Percentiles rank a stretch among this genome's conserved stretches.
Evolutionary conservation across 2,329 filamentous ascomycete genomes (phyloP).

Genomic region (Furcasterigmium sp.): DNA sequence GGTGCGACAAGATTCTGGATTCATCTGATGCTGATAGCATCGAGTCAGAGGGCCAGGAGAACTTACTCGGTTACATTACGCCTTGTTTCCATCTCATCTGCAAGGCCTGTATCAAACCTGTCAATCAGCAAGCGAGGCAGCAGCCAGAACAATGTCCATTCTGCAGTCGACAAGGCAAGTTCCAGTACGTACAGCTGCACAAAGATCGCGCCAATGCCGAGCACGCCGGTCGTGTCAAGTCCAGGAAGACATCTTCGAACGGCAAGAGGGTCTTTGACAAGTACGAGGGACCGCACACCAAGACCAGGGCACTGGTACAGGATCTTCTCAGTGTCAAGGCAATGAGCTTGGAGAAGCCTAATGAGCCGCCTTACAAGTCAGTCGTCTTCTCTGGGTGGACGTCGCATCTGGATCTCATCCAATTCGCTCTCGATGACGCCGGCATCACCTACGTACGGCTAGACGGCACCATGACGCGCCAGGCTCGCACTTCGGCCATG

Average conservation of each 20-base stretch:
- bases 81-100: slow-evolving; percentile 87
- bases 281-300: slow-evolving; percentile 86
- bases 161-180: slow-evolving; percentile 60
- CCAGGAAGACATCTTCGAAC: slow-evolving; percentile 15
- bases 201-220: slow-evolving; percentile 53
- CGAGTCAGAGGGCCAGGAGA: slow-evolving; percentile 53
- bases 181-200: slow-evolving; percentile 64
- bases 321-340: slow-evolving; percentile 62
- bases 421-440: slow-evolving; percentile 66
- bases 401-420: slow-evolving; percentile 85
- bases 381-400: slow-evolving; percentile 98
- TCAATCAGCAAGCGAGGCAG: slow-evolving; percentile 48
- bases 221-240: slow-evolving; percentile 45
- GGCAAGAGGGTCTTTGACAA: slow-evolving; percentile 43
- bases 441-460: slow-evolving; percentile 72
- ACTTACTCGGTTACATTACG: slow-evolving; percentile 73
- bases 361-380: slow-evolving; percentile 77
- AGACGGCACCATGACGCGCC: slow-evolving; percentile 81
- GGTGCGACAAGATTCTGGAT: slow-evolving; percentile 63
- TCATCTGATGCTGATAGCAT: slow-evolving; percentile 49
- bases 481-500: slow-evolving; percentile 69
- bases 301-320: slow-evolving; percentile 77
- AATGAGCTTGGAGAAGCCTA: slow-evolving; percentile 54
- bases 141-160: slow-evolving; percentile 56
- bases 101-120: slow-evolving; percentile 60